Conservation (phyloP, 2,329 filamentous ascomycete species). For the Ophiostoma triangulosporum region DNA sequence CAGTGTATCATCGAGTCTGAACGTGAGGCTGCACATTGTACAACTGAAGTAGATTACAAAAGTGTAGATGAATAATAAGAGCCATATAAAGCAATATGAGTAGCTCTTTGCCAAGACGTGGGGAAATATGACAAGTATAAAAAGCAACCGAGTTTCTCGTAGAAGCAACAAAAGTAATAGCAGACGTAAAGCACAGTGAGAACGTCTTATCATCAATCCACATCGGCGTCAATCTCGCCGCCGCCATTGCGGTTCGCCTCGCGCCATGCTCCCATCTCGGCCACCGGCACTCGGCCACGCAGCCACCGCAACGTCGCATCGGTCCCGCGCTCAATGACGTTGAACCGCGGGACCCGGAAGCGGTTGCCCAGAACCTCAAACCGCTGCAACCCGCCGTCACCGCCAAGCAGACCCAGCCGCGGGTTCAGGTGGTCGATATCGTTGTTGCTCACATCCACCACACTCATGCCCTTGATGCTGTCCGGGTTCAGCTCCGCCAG, state of each 20-base stretch:
- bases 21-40: too few relatives aligned
- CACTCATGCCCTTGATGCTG: slow-evolving; percentile 57
- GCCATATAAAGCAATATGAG: too few relatives aligned
- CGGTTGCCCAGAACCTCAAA: slow-evolving; percentile 74
- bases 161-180: not conserved
- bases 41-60: too few relatives aligned
- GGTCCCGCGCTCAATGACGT: slow-evolving; percentile 73
- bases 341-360: slow-evolving; percentile 77
- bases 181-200: not conserved
- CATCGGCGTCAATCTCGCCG: slow-evolving; percentile 7
- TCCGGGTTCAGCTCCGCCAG: slow-evolving; percentile 61
- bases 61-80: too few relatives aligned
- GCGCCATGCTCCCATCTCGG: slow-evolving; percentile 44
- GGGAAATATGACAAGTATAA: too few relatives aligned
- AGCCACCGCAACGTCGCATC: slow-evolving; percentile 74
- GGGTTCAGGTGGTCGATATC: slow-evolving; percentile 73
- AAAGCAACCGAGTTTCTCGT: too few relatives aligned
- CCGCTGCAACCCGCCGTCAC: slow-evolving; percentile 42
- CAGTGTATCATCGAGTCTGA: too few relatives aligned
- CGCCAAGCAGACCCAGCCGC: slow-evolving; percentile 62
- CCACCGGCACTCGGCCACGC: slow-evolving; percentile 56
- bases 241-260: slow-evolving; percentile 18
- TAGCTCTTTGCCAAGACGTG: too few relatives aligned
- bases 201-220: slow-evolving; percentile 3
- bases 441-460: slow-evolving; percentile 73